Evolutionary conservation across 768 basidiomycete genomes (phyloP).

Genomic region (Calocybe cyanea): DNA sequence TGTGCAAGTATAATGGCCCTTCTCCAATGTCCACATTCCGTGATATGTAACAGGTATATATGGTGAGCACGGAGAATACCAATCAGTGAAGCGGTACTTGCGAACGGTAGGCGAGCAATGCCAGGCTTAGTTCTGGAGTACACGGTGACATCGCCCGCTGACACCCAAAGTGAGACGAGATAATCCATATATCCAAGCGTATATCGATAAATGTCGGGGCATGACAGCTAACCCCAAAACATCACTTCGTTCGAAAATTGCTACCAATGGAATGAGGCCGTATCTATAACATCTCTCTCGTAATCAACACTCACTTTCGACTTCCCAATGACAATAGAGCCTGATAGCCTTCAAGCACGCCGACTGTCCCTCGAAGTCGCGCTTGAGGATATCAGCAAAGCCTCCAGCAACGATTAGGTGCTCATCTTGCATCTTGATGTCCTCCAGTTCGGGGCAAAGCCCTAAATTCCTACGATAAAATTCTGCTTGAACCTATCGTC

Average conservation of each 20-base stretch:
- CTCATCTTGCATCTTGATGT: background rate
- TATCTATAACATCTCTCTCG: no score
- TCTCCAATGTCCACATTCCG: constrained; percentile 6
- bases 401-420: background rate
- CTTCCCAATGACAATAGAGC: background rate
- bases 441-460: background rate
- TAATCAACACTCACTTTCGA: background rate
- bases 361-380: background rate
- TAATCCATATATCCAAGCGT: no score
- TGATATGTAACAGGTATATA: background rate
- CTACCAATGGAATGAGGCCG: no score
- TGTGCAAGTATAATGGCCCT: no score
- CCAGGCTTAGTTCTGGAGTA: background rate
- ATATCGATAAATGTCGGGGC: no score
- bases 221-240: background rate
- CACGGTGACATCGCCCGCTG: background rate
- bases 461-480: background rate
- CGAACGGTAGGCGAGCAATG: constrained; percentile 1
- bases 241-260: no score
- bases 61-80: background rate
- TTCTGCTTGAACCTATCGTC: background rate
- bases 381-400: background rate
- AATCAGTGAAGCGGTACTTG: background rate
- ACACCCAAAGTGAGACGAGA: constrained; percentile 7
- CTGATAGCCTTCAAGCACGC: background rate